Evolutionary conservation across 352 stramenopile genomes (phyloP).

Genomic region (Globisporangium heterothallicum): DNA sequence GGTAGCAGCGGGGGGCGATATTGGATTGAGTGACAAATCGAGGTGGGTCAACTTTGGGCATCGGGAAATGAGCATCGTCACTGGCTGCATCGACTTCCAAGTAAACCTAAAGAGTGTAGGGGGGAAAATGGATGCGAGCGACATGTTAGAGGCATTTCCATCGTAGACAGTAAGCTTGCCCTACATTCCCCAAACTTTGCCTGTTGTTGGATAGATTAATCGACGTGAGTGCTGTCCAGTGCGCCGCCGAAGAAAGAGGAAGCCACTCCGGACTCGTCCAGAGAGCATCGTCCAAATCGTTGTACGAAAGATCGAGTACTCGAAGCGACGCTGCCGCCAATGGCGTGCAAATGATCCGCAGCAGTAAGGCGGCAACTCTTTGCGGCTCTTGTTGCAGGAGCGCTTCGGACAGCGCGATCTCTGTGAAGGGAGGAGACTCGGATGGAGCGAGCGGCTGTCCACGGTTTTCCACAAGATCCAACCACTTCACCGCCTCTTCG

Average conservation of each 20-base stretch:
- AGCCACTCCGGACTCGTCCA: constrained; percentile 17
- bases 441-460: too few relatives aligned
- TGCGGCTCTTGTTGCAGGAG: neutral
- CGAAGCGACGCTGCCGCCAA: constrained; percentile 4
- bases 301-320: constrained; percentile 50
- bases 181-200: neutral
- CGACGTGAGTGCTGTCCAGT: constrained; percentile 22
- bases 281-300: constrained; percentile 35
- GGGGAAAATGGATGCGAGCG: too few relatives aligned
- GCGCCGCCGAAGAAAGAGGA: neutral
- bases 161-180: too few relatives aligned
- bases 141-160: neutral
- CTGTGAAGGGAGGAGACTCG: too few relatives aligned
- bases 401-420: neutral
- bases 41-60: constrained; percentile 26
- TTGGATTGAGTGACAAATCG: constrained; percentile 50
- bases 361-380: too few relatives aligned
- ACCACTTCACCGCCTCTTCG: too few relatives aligned
- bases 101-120: constrained; percentile 28
- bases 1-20: neutral
- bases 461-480: too few relatives aligned
- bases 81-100: constrained; percentile 10
- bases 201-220: constrained; percentile 50
- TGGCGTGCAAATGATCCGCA: neutral
- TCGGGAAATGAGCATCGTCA: constrained; percentile 23